Conservation (phyloP, 108 stramenopile species). For the Pinguiococcus pyrenoidosus region DNA sequence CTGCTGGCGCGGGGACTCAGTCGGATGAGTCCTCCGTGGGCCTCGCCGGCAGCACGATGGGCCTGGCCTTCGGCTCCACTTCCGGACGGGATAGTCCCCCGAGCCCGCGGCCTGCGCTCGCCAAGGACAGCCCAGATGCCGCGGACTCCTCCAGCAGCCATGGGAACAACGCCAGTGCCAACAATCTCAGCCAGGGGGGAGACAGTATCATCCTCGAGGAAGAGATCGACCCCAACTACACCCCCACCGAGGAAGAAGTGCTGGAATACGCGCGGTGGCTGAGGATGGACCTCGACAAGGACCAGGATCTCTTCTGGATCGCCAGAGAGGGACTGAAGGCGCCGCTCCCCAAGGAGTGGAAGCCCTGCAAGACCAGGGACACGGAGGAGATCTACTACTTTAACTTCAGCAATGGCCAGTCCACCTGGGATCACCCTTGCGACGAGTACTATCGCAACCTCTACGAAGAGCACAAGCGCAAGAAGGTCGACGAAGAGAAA, state of each 20-base stretch:
- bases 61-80: no score
- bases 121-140: no score
- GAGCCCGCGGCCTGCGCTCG: no score
- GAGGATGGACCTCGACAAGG: slow-evolving; percentile 48
- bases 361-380: slow-evolving; percentile 48
- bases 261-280: slow-evolving; percentile 53
- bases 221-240: slow-evolving; percentile 54
- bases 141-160: no score
- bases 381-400: slow-evolving; percentile 59
- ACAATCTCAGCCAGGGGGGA: no score
- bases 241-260: slow-evolving; percentile 40
- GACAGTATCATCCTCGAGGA: slow-evolving; percentile 37
- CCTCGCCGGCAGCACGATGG: no score
- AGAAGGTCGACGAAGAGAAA: slow-evolving; percentile 22
- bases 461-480: slow-evolving; percentile 52
- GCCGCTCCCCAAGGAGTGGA: slow-evolving; percentile 50
- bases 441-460: slow-evolving; percentile 50
- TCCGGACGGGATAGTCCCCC: no score
- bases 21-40: no score
- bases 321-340: slow-evolving; percentile 54
- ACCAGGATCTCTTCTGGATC: slow-evolving; percentile 47
- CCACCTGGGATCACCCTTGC: slow-evolving; percentile 56
- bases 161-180: no score
- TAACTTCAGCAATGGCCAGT: slow-evolving; percentile 45
- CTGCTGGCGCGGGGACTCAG: no score